These are phyloP conservation scores for Didymella keratinophila DNA, from an alignment of 2,329 filamentous ascomycete genomes.

Conservation along the genomic window DNA sequence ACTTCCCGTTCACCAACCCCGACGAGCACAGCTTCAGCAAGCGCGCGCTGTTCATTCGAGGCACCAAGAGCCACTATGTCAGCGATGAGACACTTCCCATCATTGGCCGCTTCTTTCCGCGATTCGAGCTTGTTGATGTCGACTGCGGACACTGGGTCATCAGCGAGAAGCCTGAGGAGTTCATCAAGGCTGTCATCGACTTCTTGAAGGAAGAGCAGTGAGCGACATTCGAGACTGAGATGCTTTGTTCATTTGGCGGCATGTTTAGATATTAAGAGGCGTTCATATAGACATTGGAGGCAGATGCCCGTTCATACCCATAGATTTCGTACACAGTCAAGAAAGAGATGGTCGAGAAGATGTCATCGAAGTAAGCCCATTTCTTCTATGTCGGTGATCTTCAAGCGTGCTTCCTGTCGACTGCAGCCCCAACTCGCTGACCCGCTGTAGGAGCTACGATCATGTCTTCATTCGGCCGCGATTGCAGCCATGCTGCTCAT, in stretches of 20 bases:
- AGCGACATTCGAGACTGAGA: background rate
- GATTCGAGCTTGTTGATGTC: conserved; percentile 75
- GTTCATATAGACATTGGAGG: conserved; percentile 1
- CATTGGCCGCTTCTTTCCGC: conserved; percentile 82
- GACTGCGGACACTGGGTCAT: conserved; percentile 89
- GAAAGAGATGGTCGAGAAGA: background rate
- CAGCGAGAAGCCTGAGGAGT: conserved; percentile 83
- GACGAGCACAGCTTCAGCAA: conserved; percentile 74
- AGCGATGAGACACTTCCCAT: conserved; percentile 81
- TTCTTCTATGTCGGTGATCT: too few relatives aligned
- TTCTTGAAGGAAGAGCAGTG: conserved; percentile 65
- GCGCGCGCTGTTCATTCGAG: conserved; percentile 80
- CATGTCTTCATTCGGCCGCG: too few relatives aligned
- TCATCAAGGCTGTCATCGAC: conserved; percentile 72
- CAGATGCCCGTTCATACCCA: conserved; percentile 10
- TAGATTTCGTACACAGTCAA: conserved; percentile 13
- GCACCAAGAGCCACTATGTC: conserved; percentile 79
- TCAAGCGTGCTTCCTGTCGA: too few relatives aligned
- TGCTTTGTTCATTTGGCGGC: background rate
- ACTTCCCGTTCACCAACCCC: conserved; percentile 86
- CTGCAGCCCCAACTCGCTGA: too few relatives aligned
- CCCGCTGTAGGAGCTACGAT: too few relatives aligned
- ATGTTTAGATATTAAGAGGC: background rate
- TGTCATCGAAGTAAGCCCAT: too few relatives aligned
- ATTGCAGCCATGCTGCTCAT: too few relatives aligned